Evolutionary conservation across 1,284 basidiomycete species (phyloP), one percentile per base, ranked within the genome.

Genomic region (Malassezia cuniculi): DNA sequence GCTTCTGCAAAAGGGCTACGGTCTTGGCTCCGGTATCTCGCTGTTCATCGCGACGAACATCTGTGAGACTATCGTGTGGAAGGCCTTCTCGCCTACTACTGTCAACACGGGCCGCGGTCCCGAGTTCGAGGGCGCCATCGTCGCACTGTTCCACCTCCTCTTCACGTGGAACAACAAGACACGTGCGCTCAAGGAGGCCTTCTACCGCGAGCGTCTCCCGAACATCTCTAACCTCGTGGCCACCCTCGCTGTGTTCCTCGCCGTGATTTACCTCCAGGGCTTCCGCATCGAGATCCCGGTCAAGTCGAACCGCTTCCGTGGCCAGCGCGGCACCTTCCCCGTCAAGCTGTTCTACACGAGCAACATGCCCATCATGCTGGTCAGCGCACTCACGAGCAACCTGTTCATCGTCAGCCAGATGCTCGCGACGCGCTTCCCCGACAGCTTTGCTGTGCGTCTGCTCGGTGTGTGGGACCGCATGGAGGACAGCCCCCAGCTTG

Each of bases 291-390:
- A 97, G 70, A 95, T 97, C 66, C 90, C 90, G 12, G 85, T 97
- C 70, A 95, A 97, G 78, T 82, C 79, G 70, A 89, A 86, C 75
- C 78, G 80, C 53, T 87, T 89, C 80, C 78, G 87, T 50, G 90
- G 93, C 21, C 87, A 95, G 71, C 78, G 86, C 34, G 87, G 84
- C 32, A 78, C 79, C 25, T 97, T 93, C 75, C 90, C 93, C 44
- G 78, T 97, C 73, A 97, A 95, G 74, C 78, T 97, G 31, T 97
- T 97, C 74, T 97, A 97, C 74, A 95, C 90, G 17, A 82, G 79
- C 51, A 97, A 95, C 75, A 95, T 95, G 90, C 89, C 90, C 50
- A 97, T 97, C 75, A 97, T 97, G 90, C 78, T 97, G 53, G 84
- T 95, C 71, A 81, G 78, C 18, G 89, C 90, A 9, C 74, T 95